Percentiles rank a stretch among this genome's conserved stretches.
phyloP scores from a whole-genome alignment of 2,329 filamentous ascomycete species.

The Calycina herbarum region DNA sequence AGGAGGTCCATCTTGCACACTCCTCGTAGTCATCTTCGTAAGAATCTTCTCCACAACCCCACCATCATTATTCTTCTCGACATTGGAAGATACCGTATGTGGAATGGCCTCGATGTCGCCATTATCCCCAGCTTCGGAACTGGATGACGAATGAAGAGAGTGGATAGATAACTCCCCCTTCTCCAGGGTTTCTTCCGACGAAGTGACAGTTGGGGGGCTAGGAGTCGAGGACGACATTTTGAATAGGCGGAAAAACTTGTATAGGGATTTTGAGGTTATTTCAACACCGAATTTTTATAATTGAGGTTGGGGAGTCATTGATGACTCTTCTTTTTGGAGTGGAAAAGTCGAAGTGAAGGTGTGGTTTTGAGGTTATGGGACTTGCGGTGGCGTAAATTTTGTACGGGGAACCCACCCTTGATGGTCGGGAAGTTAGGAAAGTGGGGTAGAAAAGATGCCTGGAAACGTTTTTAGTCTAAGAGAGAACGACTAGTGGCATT shows the following conservation, averaged over 20 bases:
- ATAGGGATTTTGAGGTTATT: background rate
- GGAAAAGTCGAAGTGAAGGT: background rate
- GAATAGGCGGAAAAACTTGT: background rate
- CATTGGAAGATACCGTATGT: background rate
- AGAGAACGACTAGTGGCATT: too few relatives aligned
- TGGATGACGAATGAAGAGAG: background rate
- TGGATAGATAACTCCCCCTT: background rate
- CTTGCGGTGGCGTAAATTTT: background rate
- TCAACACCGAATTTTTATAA: background rate
- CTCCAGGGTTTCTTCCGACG: background rate
- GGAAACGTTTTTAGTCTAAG: too few relatives aligned
- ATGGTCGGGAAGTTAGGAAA: too few relatives aligned
- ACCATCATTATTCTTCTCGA: background rate
- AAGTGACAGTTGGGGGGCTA: background rate
- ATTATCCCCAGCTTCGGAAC: background rate
- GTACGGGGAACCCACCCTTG: background rate
- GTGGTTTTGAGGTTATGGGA: background rate
- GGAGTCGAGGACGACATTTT: background rate
- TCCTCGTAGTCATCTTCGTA: constrained; percentile 31
- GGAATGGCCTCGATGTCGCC: background rate
- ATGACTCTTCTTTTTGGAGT: background rate
- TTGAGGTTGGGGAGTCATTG: background rate
- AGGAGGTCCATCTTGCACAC: constrained; percentile 36
- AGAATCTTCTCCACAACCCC: constrained; percentile 13
- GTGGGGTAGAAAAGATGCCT: too few relatives aligned